Base-by-base conservation (phyloP, 257 asterid species). In the Plantago elongata region DNA sequence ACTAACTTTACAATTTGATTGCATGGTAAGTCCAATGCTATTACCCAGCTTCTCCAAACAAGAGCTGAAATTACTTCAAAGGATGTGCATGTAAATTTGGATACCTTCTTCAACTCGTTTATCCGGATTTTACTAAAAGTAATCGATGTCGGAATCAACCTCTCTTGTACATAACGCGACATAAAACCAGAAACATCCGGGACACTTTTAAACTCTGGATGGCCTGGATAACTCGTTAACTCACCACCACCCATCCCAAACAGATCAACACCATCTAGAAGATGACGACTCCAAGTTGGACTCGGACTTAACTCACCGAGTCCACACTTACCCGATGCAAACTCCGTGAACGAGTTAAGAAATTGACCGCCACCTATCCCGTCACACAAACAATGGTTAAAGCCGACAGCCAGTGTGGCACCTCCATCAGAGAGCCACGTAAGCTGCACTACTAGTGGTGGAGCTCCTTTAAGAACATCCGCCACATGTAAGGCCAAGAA, bases 41-140 rank as follows among this genome's bases (percentile, higher is more conserved):
- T 75, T 0, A 82, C 88, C 95, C 95, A 87, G 15, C 94, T 75
- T 11, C 86, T 70, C 95, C 95, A 87, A 0, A 81, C 71, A 27
- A 82, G 93, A 18, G 90, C 95, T 0, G 95, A 73, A 7, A 87
- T 63, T 5, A 74, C 88, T 57, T 87, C 95, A 14, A 87, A 87
- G 6, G 85, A 71, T 37, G 90, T 87, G 55, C 17, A 75, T 7
- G 44, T 38, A 2, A 47, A 27, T 1, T 11, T 11, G 0, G 58
- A 64, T 3, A 49, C 9, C n/a, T 57, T 70, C 70, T 82, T 87
- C 14, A 87, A 44, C 77, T 80, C 83, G 38, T 34, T 49, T n/a
- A 87, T 3, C 27, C n/a, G 29, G 40, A 11, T 47, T 7, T n/a
- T 54, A 2, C 76, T 74, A 10, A 84, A 87, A 13, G 62, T 37